phyloP scores from a whole-genome alignment of 192 early-diverging fungal genomes.

The Mortierella claussenii region DNA sequence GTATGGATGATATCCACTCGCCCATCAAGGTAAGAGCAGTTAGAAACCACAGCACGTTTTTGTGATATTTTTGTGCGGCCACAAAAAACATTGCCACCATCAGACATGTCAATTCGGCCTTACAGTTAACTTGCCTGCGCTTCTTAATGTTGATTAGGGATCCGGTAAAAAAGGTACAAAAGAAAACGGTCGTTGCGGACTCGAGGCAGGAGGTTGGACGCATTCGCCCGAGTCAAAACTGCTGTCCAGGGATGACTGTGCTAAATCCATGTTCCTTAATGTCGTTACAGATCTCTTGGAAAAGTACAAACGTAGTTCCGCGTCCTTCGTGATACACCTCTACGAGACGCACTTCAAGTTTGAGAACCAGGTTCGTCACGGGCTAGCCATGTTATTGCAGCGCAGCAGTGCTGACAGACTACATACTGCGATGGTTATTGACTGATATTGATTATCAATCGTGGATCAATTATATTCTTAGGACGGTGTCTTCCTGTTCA shows the following conservation, averaged over 20 bases:
- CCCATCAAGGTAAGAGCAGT: conserved; percentile 18
- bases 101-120: no score
- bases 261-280: conserved; percentile 14
- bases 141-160: neutral
- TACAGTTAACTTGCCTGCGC: neutral
- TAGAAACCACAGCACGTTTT: no score
- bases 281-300: conserved; percentile 52
- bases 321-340: conserved; percentile 72
- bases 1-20: conserved; percentile 14
- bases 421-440: neutral
- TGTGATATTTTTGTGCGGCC: no score
- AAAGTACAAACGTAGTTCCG: conserved; percentile 60
- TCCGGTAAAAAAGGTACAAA: conserved; percentile 8
- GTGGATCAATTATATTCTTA: conserved; percentile 9
- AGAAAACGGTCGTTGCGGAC: neutral
- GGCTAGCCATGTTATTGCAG: no score
- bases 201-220: no score
- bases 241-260: no score
- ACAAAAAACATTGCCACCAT: no score
- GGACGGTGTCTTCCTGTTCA: conserved; percentile 66
- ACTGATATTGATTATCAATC: neutral
- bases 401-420: no score
- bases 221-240: no score
- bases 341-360: conserved; percentile 82
- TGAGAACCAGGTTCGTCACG: conserved; percentile 61